Evolutionary conservation across 1,284 basidiomycete species (phyloP), one percentile per base, ranked within the genome.

Genomic region (Trametes pubescens): DNA sequence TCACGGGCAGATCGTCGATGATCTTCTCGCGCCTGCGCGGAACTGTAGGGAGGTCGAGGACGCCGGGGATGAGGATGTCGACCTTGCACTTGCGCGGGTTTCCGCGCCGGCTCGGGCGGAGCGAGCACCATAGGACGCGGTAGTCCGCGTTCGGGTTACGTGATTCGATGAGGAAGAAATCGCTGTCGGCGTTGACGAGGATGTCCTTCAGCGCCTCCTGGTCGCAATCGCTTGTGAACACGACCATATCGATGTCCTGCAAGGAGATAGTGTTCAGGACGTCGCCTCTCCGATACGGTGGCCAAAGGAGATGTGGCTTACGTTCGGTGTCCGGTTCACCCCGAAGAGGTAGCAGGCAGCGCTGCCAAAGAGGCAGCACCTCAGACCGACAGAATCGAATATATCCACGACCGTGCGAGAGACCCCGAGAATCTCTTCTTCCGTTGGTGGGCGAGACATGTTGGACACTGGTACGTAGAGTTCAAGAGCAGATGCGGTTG

Each of bases 321-420:
- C 81, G 54, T 80, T 79, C 13, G 81, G 81, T 24, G 72, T 71
- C 40, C 80, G 72, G 56, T 73, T 65, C 64, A 76, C 78, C 1
- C 80, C 81, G 52, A 79, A 78, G 5, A 79, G 70, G 22, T 71
- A 67, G 57, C 79, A 79, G 2, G 78, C 81, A 4, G 58, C 51
- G 26, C 71, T 69, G 3, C 71, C 71, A 16, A 67, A 58, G 0
- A 72, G 64, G 44, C 67, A 72, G 51, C 55, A 67, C 6, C 32
- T 11, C 3, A 67, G 55, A 2, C 59, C 61, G 13, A 54, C 24
- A 1, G 18, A 21, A 8, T 21, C 6, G 22, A 67, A 59, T 24
- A 69, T 60, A 4, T 34, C 26, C 35, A 44, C 22, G 34, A 44
- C 56, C 21, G 24, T n/a, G 5, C n/a, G n/a, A 14, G 51, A 46